Evolutionary conservation across 2,329 filamentous ascomycete genomes (phyloP).

Genomic region (Botrytis hyacinthi): DNA sequence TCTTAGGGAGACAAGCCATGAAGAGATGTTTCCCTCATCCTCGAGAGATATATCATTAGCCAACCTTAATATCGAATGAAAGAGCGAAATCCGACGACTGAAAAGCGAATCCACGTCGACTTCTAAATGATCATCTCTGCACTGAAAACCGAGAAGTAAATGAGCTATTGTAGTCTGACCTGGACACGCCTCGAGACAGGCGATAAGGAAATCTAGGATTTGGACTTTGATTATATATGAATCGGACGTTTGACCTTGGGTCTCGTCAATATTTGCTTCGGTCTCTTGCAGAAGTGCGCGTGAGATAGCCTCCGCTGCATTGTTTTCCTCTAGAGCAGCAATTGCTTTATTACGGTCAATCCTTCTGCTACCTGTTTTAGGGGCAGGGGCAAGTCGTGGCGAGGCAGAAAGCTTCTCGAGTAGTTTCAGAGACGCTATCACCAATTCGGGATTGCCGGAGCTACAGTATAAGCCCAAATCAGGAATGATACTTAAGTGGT

Average conservation of each 20-base stretch:
- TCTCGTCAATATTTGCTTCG: slow-evolving; percentile 67
- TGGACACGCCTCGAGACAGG: slow-evolving; percentile 72
- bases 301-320: slow-evolving; percentile 77
- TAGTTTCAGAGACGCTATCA: slow-evolving; percentile 75
- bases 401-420: slow-evolving; percentile 86
- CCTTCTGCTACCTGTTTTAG: slow-evolving; percentile 30
- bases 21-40: slow-evolving; percentile 54
- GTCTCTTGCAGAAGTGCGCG: slow-evolving; percentile 70
- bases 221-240: slow-evolving; percentile 80
- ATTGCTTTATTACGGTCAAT: slow-evolving; percentile 76
- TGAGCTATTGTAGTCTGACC: slow-evolving; percentile 86
- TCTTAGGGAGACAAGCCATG: slow-evolving; percentile 69
- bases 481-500: slow-evolving; percentile 73
- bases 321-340: slow-evolving; percentile 68
- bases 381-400: slow-evolving; percentile 49
- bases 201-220: slow-evolving; percentile 81
- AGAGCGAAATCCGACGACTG: slow-evolving; percentile 68
- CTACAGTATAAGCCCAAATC: slow-evolving; percentile 85
- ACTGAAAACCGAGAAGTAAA: slow-evolving; percentile 82
- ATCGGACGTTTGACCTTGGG: slow-evolving; percentile 64
- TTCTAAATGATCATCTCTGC: slow-evolving; percentile 66
- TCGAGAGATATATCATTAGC: slow-evolving; percentile 63
- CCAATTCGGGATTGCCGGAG: slow-evolving; percentile 76
- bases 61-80: slow-evolving; percentile 77
- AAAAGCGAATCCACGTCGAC: slow-evolving; percentile 70